These are phyloP conservation scores for Keithomyces neogunnii DNA, from an alignment of 2,329 filamentous ascomycete species.

Conservation along the genomic window DNA sequence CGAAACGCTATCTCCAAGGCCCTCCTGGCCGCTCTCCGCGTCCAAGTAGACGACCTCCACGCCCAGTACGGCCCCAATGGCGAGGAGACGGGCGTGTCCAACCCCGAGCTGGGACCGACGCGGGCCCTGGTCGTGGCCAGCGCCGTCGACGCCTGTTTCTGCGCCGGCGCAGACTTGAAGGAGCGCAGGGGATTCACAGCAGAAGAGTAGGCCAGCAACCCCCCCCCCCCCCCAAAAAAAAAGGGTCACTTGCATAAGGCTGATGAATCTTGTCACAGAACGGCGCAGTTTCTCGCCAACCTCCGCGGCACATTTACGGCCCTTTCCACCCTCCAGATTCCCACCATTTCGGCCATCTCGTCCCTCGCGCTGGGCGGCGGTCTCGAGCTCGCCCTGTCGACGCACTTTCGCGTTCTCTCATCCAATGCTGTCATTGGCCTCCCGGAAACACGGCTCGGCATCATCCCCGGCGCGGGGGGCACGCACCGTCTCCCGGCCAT, in stretches of 20 bases:
- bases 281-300: conserved; percentile 64
- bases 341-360: conserved; percentile 81
- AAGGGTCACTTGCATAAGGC: background rate
- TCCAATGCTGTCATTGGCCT: conserved; percentile 72
- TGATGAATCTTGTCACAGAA: conserved; percentile 43
- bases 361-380: conserved; percentile 86
- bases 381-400: conserved; percentile 83
- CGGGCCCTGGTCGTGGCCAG: conserved; percentile 77
- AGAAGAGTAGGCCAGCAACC: conserved; percentile 54
- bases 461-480: conserved; percentile 90
- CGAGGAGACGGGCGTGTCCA: conserved; percentile 33
- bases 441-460: conserved; percentile 86
- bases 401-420: conserved; percentile 79
- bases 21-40: conserved; percentile 62
- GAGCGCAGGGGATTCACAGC: conserved; percentile 69
- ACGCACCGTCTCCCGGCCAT: conserved; percentile 79
- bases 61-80: conserved; percentile 48
- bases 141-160: conserved; percentile 81
- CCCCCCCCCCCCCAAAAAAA: background rate
- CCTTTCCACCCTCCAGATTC: conserved; percentile 70
- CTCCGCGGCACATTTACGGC: conserved; percentile 69
- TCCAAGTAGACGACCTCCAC: conserved; percentile 65
- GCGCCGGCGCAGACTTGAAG: conserved; percentile 90
- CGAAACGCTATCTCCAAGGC: conserved; percentile 85
- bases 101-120: conserved; percentile 48